Conservation (phyloP, 306 rosid species). For the Calophaca sinica region DNA sequence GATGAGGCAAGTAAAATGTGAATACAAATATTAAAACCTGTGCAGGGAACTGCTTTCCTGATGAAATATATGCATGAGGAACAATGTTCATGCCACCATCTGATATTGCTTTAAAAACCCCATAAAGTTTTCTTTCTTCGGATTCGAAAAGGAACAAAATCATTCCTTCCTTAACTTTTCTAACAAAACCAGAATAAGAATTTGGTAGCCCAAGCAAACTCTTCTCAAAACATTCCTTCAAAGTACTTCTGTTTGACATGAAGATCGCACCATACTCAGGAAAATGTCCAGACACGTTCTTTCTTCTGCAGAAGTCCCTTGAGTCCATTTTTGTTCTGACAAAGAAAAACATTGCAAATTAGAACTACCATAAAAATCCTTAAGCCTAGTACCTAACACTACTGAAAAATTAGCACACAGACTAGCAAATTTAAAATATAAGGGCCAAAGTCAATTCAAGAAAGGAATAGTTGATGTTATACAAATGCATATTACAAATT, state of each 20-base stretch:
- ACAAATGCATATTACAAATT: background rate
- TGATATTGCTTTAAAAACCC: constrained; percentile 60
- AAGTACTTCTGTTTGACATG: too few relatives aligned
- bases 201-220: constrained; percentile 52
- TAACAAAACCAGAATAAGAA: constrained; percentile 45
- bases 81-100: constrained; percentile 57
- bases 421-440: background rate
- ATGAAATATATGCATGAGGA: constrained; percentile 54
- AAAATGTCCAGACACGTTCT: too few relatives aligned
- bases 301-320: too few relatives aligned
- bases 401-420: too few relatives aligned
- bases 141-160: constrained; percentile 60
- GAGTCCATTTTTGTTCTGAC: too few relatives aligned
- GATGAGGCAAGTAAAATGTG: too few relatives aligned
- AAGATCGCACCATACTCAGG: too few relatives aligned
- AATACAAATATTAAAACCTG: too few relatives aligned
- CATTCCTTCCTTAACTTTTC: constrained; percentile 58
- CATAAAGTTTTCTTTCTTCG: constrained; percentile 57
- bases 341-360: background rate
- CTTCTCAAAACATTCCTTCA: too few relatives aligned
- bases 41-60: constrained; percentile 62
- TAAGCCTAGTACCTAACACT: too few relatives aligned
- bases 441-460: constrained; percentile 11
- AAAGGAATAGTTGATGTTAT: background rate
- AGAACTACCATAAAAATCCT: background rate